Evolutionary conservation across 1,284 basidiomycete species (phyloP).

Genomic region (Sporisorium graminicola): DNA sequence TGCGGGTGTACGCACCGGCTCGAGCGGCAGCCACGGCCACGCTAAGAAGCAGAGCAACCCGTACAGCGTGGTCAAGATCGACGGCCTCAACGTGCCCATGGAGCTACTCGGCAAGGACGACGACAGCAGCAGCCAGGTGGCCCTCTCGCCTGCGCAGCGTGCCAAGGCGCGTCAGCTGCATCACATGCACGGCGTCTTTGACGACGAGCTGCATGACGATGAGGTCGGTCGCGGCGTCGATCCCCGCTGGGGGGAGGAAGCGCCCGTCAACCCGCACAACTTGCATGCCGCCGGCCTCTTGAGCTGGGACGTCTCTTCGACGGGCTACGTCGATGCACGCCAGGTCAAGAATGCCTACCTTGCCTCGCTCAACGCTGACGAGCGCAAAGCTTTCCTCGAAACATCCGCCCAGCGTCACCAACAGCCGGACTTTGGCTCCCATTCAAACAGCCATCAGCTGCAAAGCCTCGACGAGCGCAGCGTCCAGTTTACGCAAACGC

Average conservation of each 20-base stretch:
- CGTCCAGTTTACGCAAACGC: slow-evolving; percentile 21
- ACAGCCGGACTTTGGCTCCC: slow-evolving; percentile 15
- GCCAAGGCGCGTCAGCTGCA: slow-evolving; percentile 53
- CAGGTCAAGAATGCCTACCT: slow-evolving; percentile 56
- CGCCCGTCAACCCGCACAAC: slow-evolving; percentile 21
- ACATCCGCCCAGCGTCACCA: slow-evolving; percentile 20
- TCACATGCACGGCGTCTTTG: slow-evolving; percentile 55
- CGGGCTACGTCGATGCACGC: slow-evolving; percentile 51
- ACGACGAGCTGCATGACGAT: slow-evolving; percentile 51
- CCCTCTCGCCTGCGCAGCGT: slow-evolving; percentile 50
- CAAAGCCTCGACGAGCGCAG: slow-evolving; percentile 26
- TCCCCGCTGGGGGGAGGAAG: slow-evolving; percentile 45
- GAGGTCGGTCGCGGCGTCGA: slow-evolving; percentile 35
- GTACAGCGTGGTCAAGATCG: slow-evolving; percentile 43
- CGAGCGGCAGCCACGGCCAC: slow-evolving; percentile 21
- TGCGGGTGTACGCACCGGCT: slow-evolving; percentile 4
- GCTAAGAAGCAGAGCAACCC: slow-evolving; percentile 51
- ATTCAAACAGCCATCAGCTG: slow-evolving; percentile 6
- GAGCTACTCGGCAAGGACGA: slow-evolving; percentile 48
- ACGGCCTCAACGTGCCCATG: slow-evolving; percentile 46
- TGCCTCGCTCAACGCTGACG: slow-evolving; percentile 34
- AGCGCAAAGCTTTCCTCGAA: slow-evolving; percentile 45
- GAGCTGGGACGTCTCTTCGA: slow-evolving; percentile 53
- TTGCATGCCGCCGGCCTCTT: slow-evolving; percentile 31
- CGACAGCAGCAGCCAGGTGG: slow-evolving; percentile 46